Conservation (phyloP, 139 green algal genomes). For the Dunaliella primolecta region DNA sequence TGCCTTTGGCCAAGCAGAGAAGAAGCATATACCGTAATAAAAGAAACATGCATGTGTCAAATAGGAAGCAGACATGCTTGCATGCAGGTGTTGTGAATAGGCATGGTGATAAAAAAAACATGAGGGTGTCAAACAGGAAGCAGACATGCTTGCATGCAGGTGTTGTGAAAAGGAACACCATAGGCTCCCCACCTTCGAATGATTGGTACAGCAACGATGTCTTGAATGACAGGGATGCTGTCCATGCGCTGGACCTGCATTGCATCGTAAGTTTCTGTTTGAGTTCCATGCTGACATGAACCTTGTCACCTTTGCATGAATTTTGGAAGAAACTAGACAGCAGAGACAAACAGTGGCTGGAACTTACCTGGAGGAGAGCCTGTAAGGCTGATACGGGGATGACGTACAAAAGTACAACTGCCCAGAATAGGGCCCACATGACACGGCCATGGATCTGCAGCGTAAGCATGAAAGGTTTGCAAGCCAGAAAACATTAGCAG, state of each 20-base stretch:
- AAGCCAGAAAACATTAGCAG: too few relatives aligned
- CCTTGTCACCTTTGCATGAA: neutral
- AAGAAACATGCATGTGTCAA: too few relatives aligned
- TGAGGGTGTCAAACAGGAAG: too few relatives aligned
- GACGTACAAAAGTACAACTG: slow-evolving; percentile 41
- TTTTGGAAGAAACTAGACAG: neutral
- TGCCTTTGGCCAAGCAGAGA: too few relatives aligned
- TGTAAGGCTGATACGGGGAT: slow-evolving; percentile 35
- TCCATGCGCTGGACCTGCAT: slow-evolving; percentile 19
- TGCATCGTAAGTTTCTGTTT: neutral
- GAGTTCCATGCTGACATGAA: neutral
- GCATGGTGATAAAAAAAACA: too few relatives aligned
- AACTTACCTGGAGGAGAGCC: slow-evolving; percentile 42
- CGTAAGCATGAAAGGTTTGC: too few relatives aligned
- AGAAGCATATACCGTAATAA: too few relatives aligned
- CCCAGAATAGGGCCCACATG: slow-evolving; percentile 37
- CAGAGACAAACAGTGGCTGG: neutral
- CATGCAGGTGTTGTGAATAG: neutral
- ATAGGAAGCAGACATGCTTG: too few relatives aligned
- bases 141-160: neutral
- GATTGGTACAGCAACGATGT: slow-evolving; percentile 17
- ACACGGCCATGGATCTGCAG: neutral
- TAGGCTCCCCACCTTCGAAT: slow-evolving; percentile 10
- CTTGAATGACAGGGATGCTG: neutral
- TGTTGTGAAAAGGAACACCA: neutral